Evolutionary conservation across 2,329 filamentous ascomycete species (phyloP).

Genomic region (Knufia petricola): DNA sequence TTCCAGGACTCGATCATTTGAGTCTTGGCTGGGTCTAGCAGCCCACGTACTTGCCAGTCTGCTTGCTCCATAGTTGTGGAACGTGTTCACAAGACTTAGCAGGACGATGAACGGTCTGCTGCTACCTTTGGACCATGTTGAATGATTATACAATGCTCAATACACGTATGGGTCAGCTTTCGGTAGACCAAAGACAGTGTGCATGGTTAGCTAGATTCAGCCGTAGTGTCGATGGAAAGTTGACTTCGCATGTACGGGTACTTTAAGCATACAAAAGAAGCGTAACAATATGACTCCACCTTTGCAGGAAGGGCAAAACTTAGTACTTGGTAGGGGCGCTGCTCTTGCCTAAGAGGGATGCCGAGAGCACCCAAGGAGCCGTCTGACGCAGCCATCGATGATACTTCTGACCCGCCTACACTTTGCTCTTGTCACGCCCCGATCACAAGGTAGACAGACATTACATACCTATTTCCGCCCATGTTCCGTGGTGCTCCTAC

Average conservation of each 20-base stretch:
- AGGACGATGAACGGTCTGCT: background rate
- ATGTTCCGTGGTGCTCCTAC: background rate
- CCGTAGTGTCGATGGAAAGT: background rate
- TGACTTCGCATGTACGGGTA: slow-evolving; percentile 8
- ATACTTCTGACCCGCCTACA: background rate
- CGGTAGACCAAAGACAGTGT: background rate
- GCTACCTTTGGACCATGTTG: too few relatives aligned
- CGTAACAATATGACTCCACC: slow-evolving; percentile 7
- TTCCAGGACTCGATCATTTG: slow-evolving; percentile 1
- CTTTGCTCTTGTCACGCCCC: background rate
- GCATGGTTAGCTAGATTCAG: background rate
- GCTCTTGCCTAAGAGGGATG: background rate
- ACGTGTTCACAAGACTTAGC: background rate
- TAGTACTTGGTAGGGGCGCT: too few relatives aligned
- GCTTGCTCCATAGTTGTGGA: background rate
- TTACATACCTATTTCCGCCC: background rate
- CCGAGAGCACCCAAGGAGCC: background rate
- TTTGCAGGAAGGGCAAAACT: background rate
- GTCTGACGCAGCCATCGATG: background rate
- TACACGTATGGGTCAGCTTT: too few relatives aligned
- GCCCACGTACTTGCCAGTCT: background rate
- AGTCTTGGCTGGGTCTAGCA: slow-evolving; percentile 8
- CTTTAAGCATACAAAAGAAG: slow-evolving; percentile 11
- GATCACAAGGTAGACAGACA: background rate
- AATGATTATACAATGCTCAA: too few relatives aligned